Conservation (phyloP, 768 basidiomycete species). For the Lactarius indigo region DNA sequence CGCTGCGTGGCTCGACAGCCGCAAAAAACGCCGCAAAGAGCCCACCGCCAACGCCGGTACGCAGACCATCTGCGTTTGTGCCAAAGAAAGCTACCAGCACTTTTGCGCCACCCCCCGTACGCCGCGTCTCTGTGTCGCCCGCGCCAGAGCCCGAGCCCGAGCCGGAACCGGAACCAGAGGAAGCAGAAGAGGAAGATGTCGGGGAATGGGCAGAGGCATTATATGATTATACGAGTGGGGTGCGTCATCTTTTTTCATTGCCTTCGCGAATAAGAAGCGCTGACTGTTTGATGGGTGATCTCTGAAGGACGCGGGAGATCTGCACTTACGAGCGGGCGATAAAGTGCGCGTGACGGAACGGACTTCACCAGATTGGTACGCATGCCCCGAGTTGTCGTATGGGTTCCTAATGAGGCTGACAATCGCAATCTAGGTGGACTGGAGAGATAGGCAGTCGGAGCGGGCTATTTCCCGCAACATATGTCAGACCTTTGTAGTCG, state of each 20-base stretch:
- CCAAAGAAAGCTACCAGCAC: slow-evolving; percentile 36
- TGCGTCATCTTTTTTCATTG: slow-evolving; percentile 31
- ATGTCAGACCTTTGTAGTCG: slow-evolving; percentile 19
- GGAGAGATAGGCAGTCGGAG: slow-evolving; percentile 21
- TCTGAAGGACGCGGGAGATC: slow-evolving; percentile 63
- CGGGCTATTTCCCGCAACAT: slow-evolving; percentile 25
- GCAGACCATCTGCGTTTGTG: slow-evolving; percentile 39
- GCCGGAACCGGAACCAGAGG: slow-evolving; percentile 20
- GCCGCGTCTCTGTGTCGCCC: slow-evolving; percentile 24
- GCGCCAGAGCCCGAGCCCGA: slow-evolving; percentile 5
- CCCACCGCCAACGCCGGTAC: slow-evolving; percentile 35
- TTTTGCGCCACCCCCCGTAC: slow-evolving; percentile 53
- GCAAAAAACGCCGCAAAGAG: slow-evolving; percentile 42
- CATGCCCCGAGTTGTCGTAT: not conserved
- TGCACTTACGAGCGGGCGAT: slow-evolving; percentile 53
- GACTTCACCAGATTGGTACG: slow-evolving; percentile 76
- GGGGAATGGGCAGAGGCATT: slow-evolving; percentile 78
- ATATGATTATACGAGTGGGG: slow-evolving; percentile 70
- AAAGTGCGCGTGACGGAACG: slow-evolving; percentile 60
- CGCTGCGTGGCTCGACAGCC: slow-evolving; percentile 43
- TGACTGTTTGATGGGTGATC: not conserved
- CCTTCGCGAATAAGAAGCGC: not conserved
- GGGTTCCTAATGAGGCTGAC: not conserved
- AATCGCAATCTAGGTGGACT: slow-evolving; percentile 22
- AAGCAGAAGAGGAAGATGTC: slow-evolving; percentile 37